These are phyloP conservation scores for Arctostaphylos glauca DNA, from an alignment of 148 eudicot genomes.

Conservation along the genomic window DNA sequence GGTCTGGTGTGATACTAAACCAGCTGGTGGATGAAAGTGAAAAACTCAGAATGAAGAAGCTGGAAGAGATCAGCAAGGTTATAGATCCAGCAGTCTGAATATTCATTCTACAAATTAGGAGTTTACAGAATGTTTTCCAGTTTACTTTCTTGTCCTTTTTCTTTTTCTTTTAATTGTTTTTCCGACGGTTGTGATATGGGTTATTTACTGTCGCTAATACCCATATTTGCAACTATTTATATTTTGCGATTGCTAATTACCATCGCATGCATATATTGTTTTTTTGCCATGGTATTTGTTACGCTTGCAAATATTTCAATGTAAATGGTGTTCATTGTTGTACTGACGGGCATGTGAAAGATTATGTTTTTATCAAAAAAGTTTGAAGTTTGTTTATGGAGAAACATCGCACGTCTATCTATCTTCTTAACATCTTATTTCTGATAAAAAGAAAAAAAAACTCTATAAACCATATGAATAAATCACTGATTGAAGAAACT, in stretches of 20 bases:
- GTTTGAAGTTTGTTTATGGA: background rate
- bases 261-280: no score
- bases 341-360: background rate
- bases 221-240: no score
- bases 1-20: background rate
- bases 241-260: no score
- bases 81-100: slow-evolving; percentile 14
- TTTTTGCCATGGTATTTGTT: no score
- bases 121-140: background rate
- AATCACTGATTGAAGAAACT: background rate
- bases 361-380: background rate
- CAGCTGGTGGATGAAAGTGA: slow-evolving; percentile 49
- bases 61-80: slow-evolving; percentile 42
- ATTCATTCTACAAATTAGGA: background rate
- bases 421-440: background rate
- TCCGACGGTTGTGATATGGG: no score
- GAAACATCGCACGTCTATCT: background rate
- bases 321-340: background rate
- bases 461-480: background rate
- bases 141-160: background rate
- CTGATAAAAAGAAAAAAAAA: background rate
- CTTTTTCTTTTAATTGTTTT: background rate
- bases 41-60: slow-evolving; percentile 42
- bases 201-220: no score
- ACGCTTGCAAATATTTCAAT: no score